Evolutionary conservation across 1,284 basidiomycete genomes (phyloP), one percentile per base, ranked within the genome.

Genomic region (Tylopilus sp.): DNA sequence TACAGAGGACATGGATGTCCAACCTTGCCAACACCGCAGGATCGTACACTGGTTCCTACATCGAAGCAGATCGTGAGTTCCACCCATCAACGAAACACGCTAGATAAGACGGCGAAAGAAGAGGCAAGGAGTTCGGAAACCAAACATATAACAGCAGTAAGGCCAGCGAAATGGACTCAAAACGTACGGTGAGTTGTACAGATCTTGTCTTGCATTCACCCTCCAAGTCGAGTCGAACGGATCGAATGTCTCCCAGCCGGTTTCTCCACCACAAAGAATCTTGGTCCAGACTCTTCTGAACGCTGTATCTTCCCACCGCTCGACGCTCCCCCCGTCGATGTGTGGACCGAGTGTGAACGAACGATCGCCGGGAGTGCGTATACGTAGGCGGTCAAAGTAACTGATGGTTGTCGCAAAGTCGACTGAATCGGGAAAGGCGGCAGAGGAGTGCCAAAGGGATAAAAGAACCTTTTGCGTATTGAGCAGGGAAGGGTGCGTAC

Each of bases 1-100:
- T 0, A 85, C 86, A 28, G 61, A 63, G 0, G 83, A 83, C 49
- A 91, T 70, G 7, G 80, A 77, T 0, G 81, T 82, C 88, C 86
- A 83, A 4, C 85, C 85, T 63, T 91, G 87, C 76, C 84, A 84
- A 0, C 85, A 81, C n/a, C 88, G 77, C 68, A 89, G 85, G 26
- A 89, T 79, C 1, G 83, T 79, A 59, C 88, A 90, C 62, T 85
- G 77, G 46, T 77, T 81, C 18, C 77, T 80, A 31, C 8, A n/a
- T 40, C 20, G 18, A 21, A 40, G 17, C 29, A 39, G 36, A 14
- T 34, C 21, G 7, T 46, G n/a, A 15, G 34, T 35, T 20, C 9
- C 17, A 28, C 6, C 21, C 15, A 4, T 20, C 15, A 12, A 28
- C 5, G 12, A 29, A 33, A 30, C 5, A 21, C 6, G 9, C 14